Evolutionary conservation across 2,329 filamentous ascomycete species (phyloP), one percentile per base, ranked within the genome.

Genomic region (Ophiocordyceps sinensis): DNA sequence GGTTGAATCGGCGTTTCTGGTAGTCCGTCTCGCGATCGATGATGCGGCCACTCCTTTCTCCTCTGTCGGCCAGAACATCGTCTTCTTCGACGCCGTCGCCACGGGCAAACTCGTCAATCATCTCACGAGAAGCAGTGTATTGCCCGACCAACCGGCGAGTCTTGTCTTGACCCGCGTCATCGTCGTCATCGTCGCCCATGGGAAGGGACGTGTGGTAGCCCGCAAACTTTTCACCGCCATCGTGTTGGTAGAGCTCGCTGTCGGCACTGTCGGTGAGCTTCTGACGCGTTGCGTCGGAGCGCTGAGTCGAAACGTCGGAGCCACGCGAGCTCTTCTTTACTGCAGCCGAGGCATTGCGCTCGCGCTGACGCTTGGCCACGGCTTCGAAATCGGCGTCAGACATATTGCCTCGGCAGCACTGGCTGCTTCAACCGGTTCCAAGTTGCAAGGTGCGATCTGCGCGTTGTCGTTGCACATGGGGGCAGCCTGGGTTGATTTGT

Each of bases 21-120:
- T 98, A 98, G 57, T 96, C 89, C 47, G 87, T 93, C 68, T 96
- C 89, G 54, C 91, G 82, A 57, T 93, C 89, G 45, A 81, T 72
- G 56, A 98, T 96, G 53, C 89, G 81, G 43, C 83, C 87, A 59
- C 86, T 85, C 64, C 89, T 85, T 68, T 96, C 91, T 51, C 76
- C 74, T 51, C 81, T 77, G 36, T 82, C 84, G 39, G 87, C 73
- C 47, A 98, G 70, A 7, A 89, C 81, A 54, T 98, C 93, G 44
- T 89, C 86, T 63, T 95, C 89, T 58, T 94, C 89, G 23, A 89
- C 85, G 36, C 85, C 88, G 46, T 73, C 71, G 42, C 88, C 88
- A 41, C 77, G 79, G 21, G 89, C 81, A 63, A 94, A 94, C 64
- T 98, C 91, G 58, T 94, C 85, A 57, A 98, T 88, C 65, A 95